Evolutionary conservation across 768 basidiomycete genomes (phyloP).

Genomic region (Asterophora parasitica): DNA sequence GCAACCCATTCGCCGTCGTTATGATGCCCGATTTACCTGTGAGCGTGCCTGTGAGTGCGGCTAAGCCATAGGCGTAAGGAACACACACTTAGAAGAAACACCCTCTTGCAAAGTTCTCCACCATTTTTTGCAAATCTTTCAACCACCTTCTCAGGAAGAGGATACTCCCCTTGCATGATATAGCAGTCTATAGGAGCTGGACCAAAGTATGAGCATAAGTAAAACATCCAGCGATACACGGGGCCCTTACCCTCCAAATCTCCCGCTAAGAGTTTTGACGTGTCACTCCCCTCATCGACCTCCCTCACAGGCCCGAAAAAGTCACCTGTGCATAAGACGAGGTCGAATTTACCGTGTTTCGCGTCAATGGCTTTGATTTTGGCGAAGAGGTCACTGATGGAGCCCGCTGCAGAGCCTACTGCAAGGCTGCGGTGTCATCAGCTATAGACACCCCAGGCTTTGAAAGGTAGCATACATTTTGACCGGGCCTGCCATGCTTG

Average conservation of each 20-base stretch:
- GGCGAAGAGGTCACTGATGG: conserved; percentile 66
- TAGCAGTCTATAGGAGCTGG: conserved; percentile 87
- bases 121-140: conserved; percentile 71
- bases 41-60: not conserved
- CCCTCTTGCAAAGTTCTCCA: conserved; percentile 76
- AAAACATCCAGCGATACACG: not conserved
- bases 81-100: conserved; percentile 79
- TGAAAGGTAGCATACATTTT: conserved; percentile 29
- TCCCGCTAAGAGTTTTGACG: conserved; percentile 60
- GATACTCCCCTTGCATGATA: conserved; percentile 82
- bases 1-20: conserved; percentile 72
- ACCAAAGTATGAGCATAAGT: conserved; percentile 8
- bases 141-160: conserved; percentile 68
- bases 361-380: conserved; percentile 83
- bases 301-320: conserved; percentile 65
- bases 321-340: conserved; percentile 77
- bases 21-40: conserved; percentile 79
- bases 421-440: conserved; percentile 45
- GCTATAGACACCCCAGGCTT: not conserved
- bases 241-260: conserved; percentile 52
- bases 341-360: conserved; percentile 92
- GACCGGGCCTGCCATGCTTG: conserved; percentile 23
- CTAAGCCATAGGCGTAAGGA: not conserved
- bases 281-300: conserved; percentile 42
- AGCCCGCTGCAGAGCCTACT: conserved; percentile 76